Conservation (phyloP, 352 stramenopile genomes). For the Pythium scleroteichum region DNA sequence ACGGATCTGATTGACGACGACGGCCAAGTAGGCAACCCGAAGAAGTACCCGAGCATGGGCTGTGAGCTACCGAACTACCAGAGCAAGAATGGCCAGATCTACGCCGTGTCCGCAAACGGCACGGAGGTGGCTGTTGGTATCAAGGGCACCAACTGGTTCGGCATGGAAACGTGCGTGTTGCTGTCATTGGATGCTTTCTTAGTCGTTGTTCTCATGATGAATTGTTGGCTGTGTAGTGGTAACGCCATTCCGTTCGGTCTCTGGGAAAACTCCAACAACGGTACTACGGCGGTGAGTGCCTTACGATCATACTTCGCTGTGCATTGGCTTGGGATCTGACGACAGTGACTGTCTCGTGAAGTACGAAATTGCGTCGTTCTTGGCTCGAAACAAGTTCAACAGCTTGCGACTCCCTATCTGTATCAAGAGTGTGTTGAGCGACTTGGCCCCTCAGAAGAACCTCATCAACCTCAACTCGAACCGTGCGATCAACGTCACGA, state of each 20-base stretch:
- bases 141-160: constrained; percentile 82
- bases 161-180: constrained; percentile 56
- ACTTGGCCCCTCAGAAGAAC: constrained; percentile 59
- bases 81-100: constrained; percentile 63
- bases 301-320: neutral
- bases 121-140: constrained; percentile 68
- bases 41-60: constrained; percentile 46
- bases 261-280: constrained; percentile 12
- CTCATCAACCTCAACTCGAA: constrained; percentile 72
- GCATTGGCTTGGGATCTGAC: neutral
- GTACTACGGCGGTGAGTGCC: constrained; percentile 1
- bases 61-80: constrained; percentile 77
- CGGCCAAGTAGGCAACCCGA: constrained; percentile 62
- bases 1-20: constrained; percentile 56
- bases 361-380: constrained; percentile 65
- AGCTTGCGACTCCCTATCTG: constrained; percentile 51
- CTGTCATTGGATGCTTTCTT: neutral
- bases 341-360: neutral
- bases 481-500: constrained; percentile 64
- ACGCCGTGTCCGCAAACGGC: constrained; percentile 42
- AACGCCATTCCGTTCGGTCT: constrained; percentile 11
- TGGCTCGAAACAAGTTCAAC: constrained; percentile 80
- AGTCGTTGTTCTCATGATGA: neutral
- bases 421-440: constrained; percentile 15
- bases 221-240: neutral